phyloP scores from a whole-genome alignment of 1,284 basidiomycete genomes.

The Ustilago vetiveriae region DNA sequence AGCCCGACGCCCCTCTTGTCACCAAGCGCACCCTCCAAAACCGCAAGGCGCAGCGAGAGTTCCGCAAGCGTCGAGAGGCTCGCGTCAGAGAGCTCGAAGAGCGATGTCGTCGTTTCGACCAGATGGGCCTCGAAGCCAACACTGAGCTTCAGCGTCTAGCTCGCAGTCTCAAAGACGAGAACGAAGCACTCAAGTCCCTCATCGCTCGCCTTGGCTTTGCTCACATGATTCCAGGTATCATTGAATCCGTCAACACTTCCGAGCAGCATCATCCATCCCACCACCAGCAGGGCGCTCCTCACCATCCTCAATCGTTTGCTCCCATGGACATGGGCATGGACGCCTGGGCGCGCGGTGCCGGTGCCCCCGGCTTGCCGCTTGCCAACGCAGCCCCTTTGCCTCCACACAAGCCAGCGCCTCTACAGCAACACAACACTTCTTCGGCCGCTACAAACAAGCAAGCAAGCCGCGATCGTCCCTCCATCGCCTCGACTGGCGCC shows the following conservation, averaged over 20 bases:
- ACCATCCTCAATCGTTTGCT: constrained; percentile 30
- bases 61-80: constrained; percentile 61
- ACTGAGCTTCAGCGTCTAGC: constrained; percentile 57
- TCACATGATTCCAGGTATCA: constrained; percentile 47
- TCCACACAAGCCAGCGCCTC: constrained; percentile 3
- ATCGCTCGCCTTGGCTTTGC: constrained; percentile 57
- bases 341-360: constrained; percentile 23
- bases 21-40: constrained; percentile 62
- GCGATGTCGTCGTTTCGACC: constrained; percentile 58
- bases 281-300: constrained; percentile 17
- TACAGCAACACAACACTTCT: neutral
- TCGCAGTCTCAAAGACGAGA: constrained; percentile 58
- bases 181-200: constrained; percentile 58
- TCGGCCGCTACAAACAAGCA: constrained; percentile 11
- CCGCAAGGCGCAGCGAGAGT: constrained; percentile 61
- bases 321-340: constrained; percentile 44
- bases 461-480: constrained; percentile 6
- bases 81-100: constrained; percentile 60
- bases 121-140: constrained; percentile 64
- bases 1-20: constrained; percentile 50
- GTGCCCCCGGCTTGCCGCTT: constrained; percentile 7
- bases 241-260: constrained; percentile 40
- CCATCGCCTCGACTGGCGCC: neutral
- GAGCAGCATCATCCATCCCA: constrained; percentile 18
- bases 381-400: constrained; percentile 15